Evolutionary conservation across 345 rosid genomes (phyloP).

Genomic region (Eucalyptus erythrocorys): DNA sequence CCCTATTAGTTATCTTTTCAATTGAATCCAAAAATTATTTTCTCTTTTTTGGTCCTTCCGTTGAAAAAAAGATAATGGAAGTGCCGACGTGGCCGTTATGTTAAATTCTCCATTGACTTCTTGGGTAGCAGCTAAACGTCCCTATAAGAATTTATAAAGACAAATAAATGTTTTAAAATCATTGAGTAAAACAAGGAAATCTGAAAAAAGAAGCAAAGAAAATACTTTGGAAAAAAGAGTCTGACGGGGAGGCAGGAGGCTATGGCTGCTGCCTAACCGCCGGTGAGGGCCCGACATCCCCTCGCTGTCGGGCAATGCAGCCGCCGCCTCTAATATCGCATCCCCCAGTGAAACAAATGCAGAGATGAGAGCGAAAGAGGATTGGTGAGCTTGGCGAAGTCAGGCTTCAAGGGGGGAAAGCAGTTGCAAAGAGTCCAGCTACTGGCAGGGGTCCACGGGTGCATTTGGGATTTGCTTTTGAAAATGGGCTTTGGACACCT

Average conservation of each 20-base stretch:
- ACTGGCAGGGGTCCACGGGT: accelerated
- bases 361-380: not conserved
- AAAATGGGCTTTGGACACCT: no score
- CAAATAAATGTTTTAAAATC: not conserved
- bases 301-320: not conserved
- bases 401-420: not conserved
- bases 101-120: not conserved
- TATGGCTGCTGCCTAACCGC: accelerated
- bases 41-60: not conserved
- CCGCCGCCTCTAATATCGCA: not conserved
- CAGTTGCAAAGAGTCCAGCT: not conserved
- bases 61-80: not conserved
- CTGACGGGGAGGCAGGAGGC: not conserved
- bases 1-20: no score
- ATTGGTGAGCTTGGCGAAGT: not conserved
- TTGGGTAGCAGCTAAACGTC: not conserved
- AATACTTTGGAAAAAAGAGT: not conserved
- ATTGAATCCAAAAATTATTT: not conserved
- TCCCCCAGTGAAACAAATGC: not conserved
- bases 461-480: no score
- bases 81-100: not conserved
- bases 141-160: not conserved
- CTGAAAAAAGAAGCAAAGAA: not conserved
- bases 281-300: accelerated
- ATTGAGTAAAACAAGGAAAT: not conserved